A percentile compares a stretch with the other conserved stretches of the same genome.
Evolutionary conservation across 768 basidiomycete genomes (phyloP).

Genomic region (Tulasnella sp.): DNA sequence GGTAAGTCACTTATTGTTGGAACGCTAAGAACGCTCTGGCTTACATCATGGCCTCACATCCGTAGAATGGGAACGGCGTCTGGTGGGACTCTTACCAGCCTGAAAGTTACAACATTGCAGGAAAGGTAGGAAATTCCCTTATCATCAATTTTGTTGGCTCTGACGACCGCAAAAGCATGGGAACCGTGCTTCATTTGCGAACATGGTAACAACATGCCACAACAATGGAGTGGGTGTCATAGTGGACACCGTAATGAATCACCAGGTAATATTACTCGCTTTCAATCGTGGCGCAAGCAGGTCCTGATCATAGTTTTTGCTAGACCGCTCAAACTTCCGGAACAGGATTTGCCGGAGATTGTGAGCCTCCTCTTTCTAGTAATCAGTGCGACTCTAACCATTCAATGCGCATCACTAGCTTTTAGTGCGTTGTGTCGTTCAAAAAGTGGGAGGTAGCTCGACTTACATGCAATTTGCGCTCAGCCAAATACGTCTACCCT

Average conservation of each 20-base stretch:
- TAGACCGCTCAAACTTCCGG: slow-evolving; percentile 20
- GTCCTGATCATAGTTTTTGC: too few relatives aligned
- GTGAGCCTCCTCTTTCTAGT: slow-evolving; percentile 10
- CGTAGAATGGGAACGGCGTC: slow-evolving; percentile 1
- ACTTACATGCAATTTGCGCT: slow-evolving; percentile 2
- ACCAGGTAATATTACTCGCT: slow-evolving; percentile 28
- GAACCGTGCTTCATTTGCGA: slow-evolving; percentile 13
- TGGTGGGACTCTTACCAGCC: slow-evolving; percentile 21
- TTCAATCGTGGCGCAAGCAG: background rate
- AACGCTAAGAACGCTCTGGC: slow-evolving; percentile 29
- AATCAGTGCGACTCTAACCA: too few relatives aligned
- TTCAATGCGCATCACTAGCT: slow-evolving; percentile 8
- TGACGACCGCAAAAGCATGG: slow-evolving; percentile 47
- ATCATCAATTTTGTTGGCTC: too few relatives aligned
- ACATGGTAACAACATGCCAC: slow-evolving; percentile 18
- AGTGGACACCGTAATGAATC: slow-evolving; percentile 21
- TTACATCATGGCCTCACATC: background rate
- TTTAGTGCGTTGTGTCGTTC: slow-evolving; percentile 10
- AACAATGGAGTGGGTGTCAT: slow-evolving; percentile 15
- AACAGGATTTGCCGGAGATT: slow-evolving; percentile 19
- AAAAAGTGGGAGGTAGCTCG: background rate
- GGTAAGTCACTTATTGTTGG: slow-evolving; percentile 41
- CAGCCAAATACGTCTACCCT: slow-evolving; percentile 18
- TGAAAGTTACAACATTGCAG: slow-evolving; percentile 14
- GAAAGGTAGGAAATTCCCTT: slow-evolving; percentile 43